Evolutionary conservation across 1,284 basidiomycete genomes (phyloP).

Genomic region (Coniferiporia sulphurascens): DNA sequence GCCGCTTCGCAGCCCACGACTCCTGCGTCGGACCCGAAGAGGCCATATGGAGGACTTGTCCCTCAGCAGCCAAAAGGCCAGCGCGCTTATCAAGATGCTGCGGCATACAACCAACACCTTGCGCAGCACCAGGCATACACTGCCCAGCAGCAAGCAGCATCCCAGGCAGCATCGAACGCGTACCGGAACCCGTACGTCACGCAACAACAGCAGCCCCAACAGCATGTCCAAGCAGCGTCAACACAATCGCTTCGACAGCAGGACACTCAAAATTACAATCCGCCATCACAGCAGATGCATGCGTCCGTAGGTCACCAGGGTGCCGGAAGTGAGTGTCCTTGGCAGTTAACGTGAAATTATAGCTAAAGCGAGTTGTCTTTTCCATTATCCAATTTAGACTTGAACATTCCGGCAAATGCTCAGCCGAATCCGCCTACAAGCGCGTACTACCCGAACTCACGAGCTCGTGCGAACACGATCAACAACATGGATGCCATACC

Average conservation of each 20-base stretch:
- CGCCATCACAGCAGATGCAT: slow-evolving; percentile 11
- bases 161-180: slow-evolving; percentile 59
- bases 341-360: background rate
- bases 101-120: slow-evolving; percentile 91
- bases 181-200: slow-evolving; percentile 72
- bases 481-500: slow-evolving; percentile 88
- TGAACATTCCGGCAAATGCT: slow-evolving; percentile 22
- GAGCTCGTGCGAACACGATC: slow-evolving; percentile 83
- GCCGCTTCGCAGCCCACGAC: slow-evolving; percentile 20
- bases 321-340: slow-evolving; percentile 2
- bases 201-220: slow-evolving; percentile 35
- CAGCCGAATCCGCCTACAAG: slow-evolving; percentile 54
- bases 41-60: slow-evolving; percentile 93
- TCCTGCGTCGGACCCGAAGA: slow-evolving; percentile 60
- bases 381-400: background rate
- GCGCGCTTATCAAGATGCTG: slow-evolving; percentile 87
- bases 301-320: slow-evolving; percentile 3
- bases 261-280: slow-evolving; percentile 11
- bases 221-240: slow-evolving; percentile 26
- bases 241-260: slow-evolving; percentile 18
- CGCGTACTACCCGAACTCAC: slow-evolving; percentile 65
- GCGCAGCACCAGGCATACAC: slow-evolving; percentile 93
- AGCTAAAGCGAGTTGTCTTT: background rate
- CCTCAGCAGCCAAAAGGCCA: slow-evolving; percentile 75
- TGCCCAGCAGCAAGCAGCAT: slow-evolving; percentile 69